These are phyloP conservation scores for Eucalyptus microcorys DNA, from an alignment of 345 rosid species.

Conservation along the genomic window DNA sequence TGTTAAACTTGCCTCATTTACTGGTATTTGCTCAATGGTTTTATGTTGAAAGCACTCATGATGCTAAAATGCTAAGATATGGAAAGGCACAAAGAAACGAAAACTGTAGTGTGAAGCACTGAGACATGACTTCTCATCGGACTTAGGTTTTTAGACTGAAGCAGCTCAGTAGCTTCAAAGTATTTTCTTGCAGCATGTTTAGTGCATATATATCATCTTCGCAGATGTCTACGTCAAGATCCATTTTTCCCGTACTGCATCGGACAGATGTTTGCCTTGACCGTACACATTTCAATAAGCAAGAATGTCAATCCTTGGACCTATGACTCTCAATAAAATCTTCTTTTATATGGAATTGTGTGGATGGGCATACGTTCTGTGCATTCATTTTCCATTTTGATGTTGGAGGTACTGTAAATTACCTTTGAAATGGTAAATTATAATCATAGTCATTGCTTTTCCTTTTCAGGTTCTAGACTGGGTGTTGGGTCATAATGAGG, in stretches of 20 bases:
- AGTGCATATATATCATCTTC: background rate
- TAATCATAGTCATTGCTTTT: background rate
- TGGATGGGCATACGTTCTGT: background rate
- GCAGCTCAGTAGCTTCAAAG: background rate
- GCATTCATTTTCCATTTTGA: background rate
- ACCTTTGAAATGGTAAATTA: background rate
- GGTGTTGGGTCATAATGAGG: slow-evolving; percentile 87
- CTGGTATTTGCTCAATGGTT: background rate
- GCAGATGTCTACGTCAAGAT: background rate
- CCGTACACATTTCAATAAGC: background rate
- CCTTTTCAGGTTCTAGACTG: slow-evolving; percentile 62
- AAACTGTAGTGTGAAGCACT: background rate
- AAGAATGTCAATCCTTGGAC: background rate
- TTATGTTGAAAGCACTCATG: background rate
- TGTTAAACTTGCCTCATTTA: background rate
- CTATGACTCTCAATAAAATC: background rate
- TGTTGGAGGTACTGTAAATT: background rate
- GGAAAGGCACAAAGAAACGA: background rate
- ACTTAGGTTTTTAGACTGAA: background rate
- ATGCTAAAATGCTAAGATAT: background rate
- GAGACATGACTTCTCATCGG: background rate
- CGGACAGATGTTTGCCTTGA: background rate
- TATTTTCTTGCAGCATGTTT: background rate
- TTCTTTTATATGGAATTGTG: background rate
- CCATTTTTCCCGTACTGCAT: background rate